These are phyloP conservation scores for Mangifera indica DNA, from an alignment of 345 rosid genomes.

Conservation along the genomic window DNA sequence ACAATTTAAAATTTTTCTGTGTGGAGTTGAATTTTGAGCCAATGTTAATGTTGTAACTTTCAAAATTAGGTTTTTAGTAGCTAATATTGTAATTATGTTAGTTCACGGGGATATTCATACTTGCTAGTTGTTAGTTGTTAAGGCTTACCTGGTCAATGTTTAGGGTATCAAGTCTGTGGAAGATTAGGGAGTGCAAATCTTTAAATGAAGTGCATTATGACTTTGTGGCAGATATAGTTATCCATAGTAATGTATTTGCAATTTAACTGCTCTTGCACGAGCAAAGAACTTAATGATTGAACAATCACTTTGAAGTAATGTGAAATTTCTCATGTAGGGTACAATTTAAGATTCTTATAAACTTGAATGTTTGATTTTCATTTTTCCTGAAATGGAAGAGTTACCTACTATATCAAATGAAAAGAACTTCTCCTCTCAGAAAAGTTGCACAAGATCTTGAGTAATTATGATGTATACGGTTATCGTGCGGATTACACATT, in stretches of 20 bases:
- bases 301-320: background rate
- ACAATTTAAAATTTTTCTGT: background rate
- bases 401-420: background rate
- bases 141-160: background rate
- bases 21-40: background rate
- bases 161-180: background rate
- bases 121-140: background rate
- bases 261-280: conserved; percentile 1
- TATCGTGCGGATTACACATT: background rate
- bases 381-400: conserved; percentile 1
- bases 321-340: background rate
- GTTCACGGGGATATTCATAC: background rate
- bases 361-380: background rate
- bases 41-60: background rate
- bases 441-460: background rate
- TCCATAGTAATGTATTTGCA: background rate
- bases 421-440: background rate
- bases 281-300: background rate
- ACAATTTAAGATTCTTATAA: background rate
- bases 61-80: background rate
- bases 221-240: background rate
- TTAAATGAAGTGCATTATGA: conserved; percentile 4
- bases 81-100: background rate
- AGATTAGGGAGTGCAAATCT: background rate
- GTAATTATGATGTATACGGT: too few relatives aligned